A percentile compares a stretch with the other conserved stretches of the same genome.
phyloP scores from a whole-genome alignment of 2,329 filamentous ascomycete species.

The Botrytis pseudocinerea region DNA sequence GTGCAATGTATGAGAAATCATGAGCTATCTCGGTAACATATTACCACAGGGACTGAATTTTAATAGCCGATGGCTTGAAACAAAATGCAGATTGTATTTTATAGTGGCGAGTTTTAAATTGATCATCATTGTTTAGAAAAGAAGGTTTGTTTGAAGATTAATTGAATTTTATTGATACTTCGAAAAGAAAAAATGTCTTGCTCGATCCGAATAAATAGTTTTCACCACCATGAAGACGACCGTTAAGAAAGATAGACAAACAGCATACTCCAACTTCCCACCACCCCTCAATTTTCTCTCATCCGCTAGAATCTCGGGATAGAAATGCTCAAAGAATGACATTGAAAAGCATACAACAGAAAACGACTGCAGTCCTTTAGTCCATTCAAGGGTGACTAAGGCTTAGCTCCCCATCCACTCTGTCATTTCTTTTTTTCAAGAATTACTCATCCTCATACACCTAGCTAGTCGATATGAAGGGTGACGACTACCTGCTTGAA shows the following conservation, averaged over 20 bases:
- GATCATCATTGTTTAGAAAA: background rate
- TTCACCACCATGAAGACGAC: background rate
- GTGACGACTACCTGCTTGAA: background rate
- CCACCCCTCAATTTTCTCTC: background rate
- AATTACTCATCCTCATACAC: fast-evolving
- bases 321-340: background rate
- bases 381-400: background rate
- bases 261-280: background rate
- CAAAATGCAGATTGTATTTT: background rate
- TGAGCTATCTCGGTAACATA: background rate
- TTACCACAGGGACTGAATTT: background rate
- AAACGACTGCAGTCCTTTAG: background rate
- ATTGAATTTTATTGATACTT: background rate
- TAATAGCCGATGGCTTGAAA: too few species aligned
- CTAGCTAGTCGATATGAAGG: background rate
- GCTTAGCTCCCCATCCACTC: background rate
- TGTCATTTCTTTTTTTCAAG: background rate
- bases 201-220: background rate
- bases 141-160: background rate
- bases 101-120: background rate
- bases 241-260: background rate
- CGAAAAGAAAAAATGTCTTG: background rate
- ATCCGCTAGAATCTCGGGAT: background rate
- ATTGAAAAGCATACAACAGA: background rate
- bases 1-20: background rate